Base-by-base conservation (phyloP, 139 green algal species). In the Desmodesmus armatus region DNA sequence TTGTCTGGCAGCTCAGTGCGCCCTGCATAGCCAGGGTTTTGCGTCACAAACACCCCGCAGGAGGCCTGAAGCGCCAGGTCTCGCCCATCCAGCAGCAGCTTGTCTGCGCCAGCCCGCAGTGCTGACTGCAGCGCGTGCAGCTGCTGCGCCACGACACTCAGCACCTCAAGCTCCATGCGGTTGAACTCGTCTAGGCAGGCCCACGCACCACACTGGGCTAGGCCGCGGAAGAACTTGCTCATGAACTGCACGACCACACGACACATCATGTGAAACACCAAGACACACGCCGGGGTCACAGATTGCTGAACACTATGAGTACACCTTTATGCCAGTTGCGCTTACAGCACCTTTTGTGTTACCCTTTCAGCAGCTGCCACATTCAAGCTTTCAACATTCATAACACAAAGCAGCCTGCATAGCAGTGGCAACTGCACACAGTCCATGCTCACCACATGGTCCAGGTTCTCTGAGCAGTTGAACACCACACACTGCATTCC, bases 181-280 rank as follows among this genome's bases (percentile, higher is more conserved):
- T 97, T 98, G 90, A 98, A 96, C 90, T 98, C 95, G 74, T 98
- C 95, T 85, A 97, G 96, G 90, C 95, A 98, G 13, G 91, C 92
- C 95, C 95, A 98, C 4, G 93, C 92, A 51, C 95, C 95, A 73
- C 86, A 94, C 88, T 96, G 93, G 17, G 89, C 82, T 13, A 97
- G 85, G 1, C 94, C 94, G n/a, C 77, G 81, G 88, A 95, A 95
- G 89, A 96, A 96, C 85, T 94, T 94, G 65, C 88, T 89, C 88
- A 93, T 92, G 85, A 95, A 95, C 92, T 94, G 90, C 86, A 92
- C 58, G 93, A 85, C n/a, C n/a, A n/a, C n/a, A n/a, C n/a, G n/a
- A 73, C 55, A 31, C 15, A 63, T 6, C 53, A n/a, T n/a, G n/a
- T n/a, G n/a, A n/a, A n/a, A n/a, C n/a, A n/a, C n/a, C n/a, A n/a